Evolutionary conservation across 768 basidiomycete species (phyloP).

Genomic region (Kwoniella botswanensis): DNA sequence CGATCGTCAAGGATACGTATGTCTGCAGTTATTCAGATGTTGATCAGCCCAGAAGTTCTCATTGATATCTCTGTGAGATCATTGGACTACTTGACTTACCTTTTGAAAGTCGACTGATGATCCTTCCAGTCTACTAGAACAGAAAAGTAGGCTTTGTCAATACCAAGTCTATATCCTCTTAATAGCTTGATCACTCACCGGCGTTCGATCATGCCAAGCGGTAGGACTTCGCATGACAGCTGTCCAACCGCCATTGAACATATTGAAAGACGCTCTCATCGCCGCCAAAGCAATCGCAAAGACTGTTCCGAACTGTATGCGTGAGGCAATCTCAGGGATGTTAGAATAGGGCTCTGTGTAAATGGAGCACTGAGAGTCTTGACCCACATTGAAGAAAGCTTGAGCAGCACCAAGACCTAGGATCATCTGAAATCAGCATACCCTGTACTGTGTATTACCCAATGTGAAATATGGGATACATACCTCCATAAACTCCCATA

Average conservation of each 20-base stretch:
- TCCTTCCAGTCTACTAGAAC: slow-evolving; percentile 37
- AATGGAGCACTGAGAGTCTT: background rate
- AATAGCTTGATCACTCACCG: slow-evolving; percentile 20
- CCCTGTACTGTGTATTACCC: background rate
- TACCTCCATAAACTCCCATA: slow-evolving; percentile 66
- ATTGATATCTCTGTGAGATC: no score
- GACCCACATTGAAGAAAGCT: slow-evolving; percentile 29
- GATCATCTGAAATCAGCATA: background rate
- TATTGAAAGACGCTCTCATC: slow-evolving; percentile 59
- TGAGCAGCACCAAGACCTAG: slow-evolving; percentile 36
- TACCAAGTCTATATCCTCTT: background rate
- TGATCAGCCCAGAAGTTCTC: no score
- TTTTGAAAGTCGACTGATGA: slow-evolving; percentile 49
- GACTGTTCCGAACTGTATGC: slow-evolving; percentile 27
- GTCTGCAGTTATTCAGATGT: slow-evolving; percentile 36
- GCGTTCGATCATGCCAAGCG: slow-evolving; percentile 74
- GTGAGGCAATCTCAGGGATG: background rate
- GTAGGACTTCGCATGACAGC: slow-evolving; percentile 68
- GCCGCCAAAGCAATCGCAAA: slow-evolving; percentile 49
- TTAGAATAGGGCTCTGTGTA: background rate
- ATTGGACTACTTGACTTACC: slow-evolving; percentile 5
- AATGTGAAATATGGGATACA: slow-evolving; percentile 7
- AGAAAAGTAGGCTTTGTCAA: background rate
- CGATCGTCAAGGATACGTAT: slow-evolving; percentile 56
- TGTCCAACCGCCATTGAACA: slow-evolving; percentile 67